Percentiles rank a stretch among this genome's conserved stretches.
These are phyloP conservation scores for Lasiodiplodia hormozganensis DNA, from an alignment of 2,329 filamentous ascomycete genomes.

Conservation along the genomic window DNA sequence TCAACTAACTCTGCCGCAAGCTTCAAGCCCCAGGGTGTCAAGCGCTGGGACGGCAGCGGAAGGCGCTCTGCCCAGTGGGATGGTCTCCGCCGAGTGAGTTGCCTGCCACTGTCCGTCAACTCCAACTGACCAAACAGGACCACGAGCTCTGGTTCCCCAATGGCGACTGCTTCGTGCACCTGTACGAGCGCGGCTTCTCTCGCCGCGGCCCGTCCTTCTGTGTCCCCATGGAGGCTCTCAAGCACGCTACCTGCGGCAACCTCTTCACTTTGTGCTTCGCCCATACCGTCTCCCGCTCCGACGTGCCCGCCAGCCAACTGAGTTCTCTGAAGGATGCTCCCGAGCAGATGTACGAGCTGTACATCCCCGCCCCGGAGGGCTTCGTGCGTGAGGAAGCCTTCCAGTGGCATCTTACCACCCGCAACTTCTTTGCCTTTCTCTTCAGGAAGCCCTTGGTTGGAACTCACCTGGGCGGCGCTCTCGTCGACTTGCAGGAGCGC, in stretches of 20 bases:
- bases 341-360: slow-evolving; percentile 61
- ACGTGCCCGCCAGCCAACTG: slow-evolving; percentile 12
- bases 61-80: slow-evolving; percentile 50
- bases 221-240: slow-evolving; percentile 65
- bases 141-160: slow-evolving; percentile 72
- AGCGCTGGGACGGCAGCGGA: slow-evolving; percentile 47
- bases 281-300: slow-evolving; percentile 37
- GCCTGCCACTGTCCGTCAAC: slow-evolving; percentile 15
- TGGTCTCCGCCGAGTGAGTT: slow-evolving; percentile 52
- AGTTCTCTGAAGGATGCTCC: slow-evolving; percentile 16
- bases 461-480: slow-evolving; percentile 66
- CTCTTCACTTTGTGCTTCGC: slow-evolving; percentile 60
- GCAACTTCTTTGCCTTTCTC: slow-evolving; percentile 79
- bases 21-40: slow-evolving; percentile 36
- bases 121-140: slow-evolving; percentile 59
- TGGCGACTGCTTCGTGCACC: slow-evolving; percentile 73
- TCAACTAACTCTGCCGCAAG: slow-evolving; percentile 14
- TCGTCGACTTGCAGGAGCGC: slow-evolving; percentile 70
- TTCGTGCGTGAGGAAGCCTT: slow-evolving; percentile 63
- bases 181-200: slow-evolving; percentile 71
- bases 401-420: slow-evolving; percentile 70
- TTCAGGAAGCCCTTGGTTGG: slow-evolving; percentile 72
- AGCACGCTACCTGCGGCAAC: slow-evolving; percentile 64
- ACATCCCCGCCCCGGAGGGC: slow-evolving; percentile 69
- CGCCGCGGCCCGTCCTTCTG: slow-evolving; percentile 71